Base-by-base conservation (phyloP, 495 filamentous ascomycete genomes). In the Usnea hakonensis region DNA sequence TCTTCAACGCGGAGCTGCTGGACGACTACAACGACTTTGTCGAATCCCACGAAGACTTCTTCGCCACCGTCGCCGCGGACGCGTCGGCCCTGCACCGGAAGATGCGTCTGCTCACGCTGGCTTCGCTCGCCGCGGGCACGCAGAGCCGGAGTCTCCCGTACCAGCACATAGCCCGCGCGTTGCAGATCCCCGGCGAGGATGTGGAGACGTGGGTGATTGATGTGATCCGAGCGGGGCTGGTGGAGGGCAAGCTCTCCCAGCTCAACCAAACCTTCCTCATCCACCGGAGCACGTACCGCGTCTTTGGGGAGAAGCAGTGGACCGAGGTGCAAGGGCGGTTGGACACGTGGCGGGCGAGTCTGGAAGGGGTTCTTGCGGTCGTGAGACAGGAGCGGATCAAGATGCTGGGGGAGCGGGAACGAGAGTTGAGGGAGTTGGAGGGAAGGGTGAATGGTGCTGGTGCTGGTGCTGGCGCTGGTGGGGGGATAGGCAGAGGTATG, bases 141-240 rank as follows among this genome's bases (percentile, higher is more conserved):
- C 84, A 85, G 19, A 90, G 84, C 65, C 87, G 91, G 62, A 89
- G 90, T 58, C 83, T 98, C 44, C 86, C 91, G 38, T 98, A 98
- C 76, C 79, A 78, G 65, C 80, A 82, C 62, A 96, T 98, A 68
- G 82, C 88, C 46, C 84, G 87, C 61, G 85, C 90, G 7, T 83
- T 98, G 40, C 87, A 92, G 72, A 85, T 98, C 44, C 84, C 89
- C 21, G 65, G 72, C 33, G 85, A 88, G 61, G 90, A 97, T 52
- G 90, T 96, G 13, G 94, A 98, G 81, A 87, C 91, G 81, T 98
- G 94, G 94, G 88, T 96, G 57, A 98, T 98, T 66, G 95, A 98
- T 74, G 90, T 93, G 55, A 96, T 98, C 75, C 89, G 95, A 44
- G 90, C 91, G 44, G 89, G 90, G 38, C 85, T 98, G 23, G 88